Base-by-base conservation (phyloP, 2,329 filamentous ascomycete genomes). In the Aspergillus novofumigatus region DNA sequence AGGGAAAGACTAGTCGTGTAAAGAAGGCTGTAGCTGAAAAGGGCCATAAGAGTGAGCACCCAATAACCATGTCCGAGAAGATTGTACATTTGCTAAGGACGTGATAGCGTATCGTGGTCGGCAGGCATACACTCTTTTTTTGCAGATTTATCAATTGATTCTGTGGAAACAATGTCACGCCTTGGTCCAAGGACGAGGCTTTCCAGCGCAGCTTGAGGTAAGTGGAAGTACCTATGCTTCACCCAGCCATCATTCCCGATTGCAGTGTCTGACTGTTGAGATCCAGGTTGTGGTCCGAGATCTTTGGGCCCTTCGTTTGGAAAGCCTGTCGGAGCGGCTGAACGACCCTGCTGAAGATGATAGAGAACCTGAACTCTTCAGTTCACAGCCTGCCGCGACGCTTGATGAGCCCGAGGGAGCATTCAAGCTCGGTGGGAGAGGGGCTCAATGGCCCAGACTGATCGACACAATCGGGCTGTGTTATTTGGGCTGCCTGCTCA, bases 81-180 rank as follows among this genome's bases (percentile, higher is more conserved):
- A 49, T 25, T 28, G 42, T 21, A 1, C 48, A 35, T 50, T 78
- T 78, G 57, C 82, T 87, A 67, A 90, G 51, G 72, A 72, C 48
- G 5, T 20, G 45, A 52, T 54, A 81, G 81, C 74, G 56, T 79
- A 80, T 65, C 78, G 72, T 5, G 92, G 92, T 45, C 79, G 83
- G 49, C 81, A 85, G 53, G 93, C 89, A 14, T 85, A 86, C 62
- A 85, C 89, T 61, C 82, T 97, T 25, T 97, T 90, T 70, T 79
- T 97, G 38, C 89, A 96, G 70, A 88, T 86, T 61, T 83, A 95
- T 58, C 93, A 97, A 73, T 79, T 96, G 32, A 82, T 97, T 50
- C 77, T 99, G 28, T 86, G 92, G 70, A 90, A 89, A 68, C 93
- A 97, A 77, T 77, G 91, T 17, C 76, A 84, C 67, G 92, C 88